These are phyloP conservation scores for Candida xyloterini DNA, from an alignment of 805 yeast species.

Conservation along the genomic window DNA sequence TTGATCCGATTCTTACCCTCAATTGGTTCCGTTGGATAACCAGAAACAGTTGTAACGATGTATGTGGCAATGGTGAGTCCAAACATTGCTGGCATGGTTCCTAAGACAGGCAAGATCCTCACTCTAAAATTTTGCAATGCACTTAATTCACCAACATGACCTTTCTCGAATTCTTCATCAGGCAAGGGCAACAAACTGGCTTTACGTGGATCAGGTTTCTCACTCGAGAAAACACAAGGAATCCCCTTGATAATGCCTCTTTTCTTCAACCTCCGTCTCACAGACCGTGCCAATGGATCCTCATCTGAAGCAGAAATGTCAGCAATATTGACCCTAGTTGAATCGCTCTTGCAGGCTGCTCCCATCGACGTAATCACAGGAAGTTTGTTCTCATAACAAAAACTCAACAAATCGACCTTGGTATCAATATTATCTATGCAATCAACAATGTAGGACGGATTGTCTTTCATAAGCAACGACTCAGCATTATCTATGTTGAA, in stretches of 20 bases:
- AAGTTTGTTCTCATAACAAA: constrained; percentile 56
- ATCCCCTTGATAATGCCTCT: constrained; percentile 74
- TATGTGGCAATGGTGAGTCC: constrained; percentile 88
- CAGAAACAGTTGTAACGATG: constrained; percentile 73
- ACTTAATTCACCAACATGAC: constrained; percentile 81
- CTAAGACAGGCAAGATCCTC: constrained; percentile 90
- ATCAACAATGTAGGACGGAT: constrained; percentile 82
- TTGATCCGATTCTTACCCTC: constrained; percentile 88
- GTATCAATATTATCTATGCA: constrained; percentile 97
- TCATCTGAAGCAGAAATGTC: constrained; percentile 90
- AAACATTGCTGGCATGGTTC: constrained; percentile 96
- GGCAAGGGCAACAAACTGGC: constrained; percentile 84
- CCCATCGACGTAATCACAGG: constrained; percentile 92
- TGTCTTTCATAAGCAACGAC: constrained; percentile 50
- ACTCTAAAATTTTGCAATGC: constrained; percentile 90
- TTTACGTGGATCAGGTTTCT: constrained; percentile 94
- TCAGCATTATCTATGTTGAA: constrained; percentile 71
- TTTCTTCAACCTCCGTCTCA: constrained; percentile 77
- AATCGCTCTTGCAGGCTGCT: constrained; percentile 95
- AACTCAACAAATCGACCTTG: constrained; percentile 85
- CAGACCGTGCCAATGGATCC: constrained; percentile 87
- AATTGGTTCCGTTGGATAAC: constrained; percentile 86
- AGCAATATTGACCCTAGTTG: constrained; percentile 83
- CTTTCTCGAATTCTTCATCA: constrained; percentile 75
- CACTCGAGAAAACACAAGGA: constrained; percentile 88